A percentile compares a stretch with the other conserved stretches of the same genome.
Evolutionary conservation across 768 basidiomycete species (phyloP).

Genomic region (Kwoniella botswanensis): DNA sequence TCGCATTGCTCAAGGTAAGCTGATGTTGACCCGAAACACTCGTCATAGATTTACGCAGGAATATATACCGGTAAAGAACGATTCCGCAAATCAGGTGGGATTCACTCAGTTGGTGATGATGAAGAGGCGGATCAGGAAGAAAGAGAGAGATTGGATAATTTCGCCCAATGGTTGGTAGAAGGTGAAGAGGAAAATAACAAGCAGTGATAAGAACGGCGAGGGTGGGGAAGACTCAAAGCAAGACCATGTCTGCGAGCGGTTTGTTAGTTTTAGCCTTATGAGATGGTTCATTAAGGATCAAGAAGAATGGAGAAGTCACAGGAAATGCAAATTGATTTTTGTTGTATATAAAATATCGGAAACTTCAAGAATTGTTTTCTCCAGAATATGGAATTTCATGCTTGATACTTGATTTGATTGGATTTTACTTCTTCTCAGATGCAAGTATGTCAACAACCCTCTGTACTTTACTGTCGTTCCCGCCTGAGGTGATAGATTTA

Average conservation of each 20-base stretch:
- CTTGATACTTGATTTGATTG: background rate
- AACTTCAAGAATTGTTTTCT: background rate
- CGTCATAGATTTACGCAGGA: slow-evolving; percentile 69
- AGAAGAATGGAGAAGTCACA: background rate
- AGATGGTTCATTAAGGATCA: background rate
- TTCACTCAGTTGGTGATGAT: slow-evolving; percentile 67
- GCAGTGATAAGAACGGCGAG: slow-evolving; percentile 2
- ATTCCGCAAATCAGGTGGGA: slow-evolving; percentile 72
- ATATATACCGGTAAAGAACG: slow-evolving; percentile 80
- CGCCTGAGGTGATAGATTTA: slow-evolving; percentile 65
- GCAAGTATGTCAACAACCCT: slow-evolving; percentile 79
- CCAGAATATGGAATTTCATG: background rate
- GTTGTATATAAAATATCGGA: slow-evolving; percentile 10
- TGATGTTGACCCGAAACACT: no score
- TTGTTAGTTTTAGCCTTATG: no score
- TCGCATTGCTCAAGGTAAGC: no score
- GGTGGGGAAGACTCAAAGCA: no score
- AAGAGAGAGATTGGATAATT: slow-evolving; percentile 82
- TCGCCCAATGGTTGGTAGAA: slow-evolving; percentile 81
- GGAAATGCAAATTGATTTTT: background rate
- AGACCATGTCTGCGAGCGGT: no score
- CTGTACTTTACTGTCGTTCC: slow-evolving; percentile 77
- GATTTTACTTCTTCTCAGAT: slow-evolving; percentile 26
- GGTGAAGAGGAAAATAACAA: slow-evolving; percentile 39
- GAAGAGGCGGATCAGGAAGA: slow-evolving; percentile 66